These are phyloP conservation scores for Fonsecaea multimorphosa DNA, from an alignment of 2,329 filamentous ascomycete genomes.

Conservation along the genomic window DNA sequence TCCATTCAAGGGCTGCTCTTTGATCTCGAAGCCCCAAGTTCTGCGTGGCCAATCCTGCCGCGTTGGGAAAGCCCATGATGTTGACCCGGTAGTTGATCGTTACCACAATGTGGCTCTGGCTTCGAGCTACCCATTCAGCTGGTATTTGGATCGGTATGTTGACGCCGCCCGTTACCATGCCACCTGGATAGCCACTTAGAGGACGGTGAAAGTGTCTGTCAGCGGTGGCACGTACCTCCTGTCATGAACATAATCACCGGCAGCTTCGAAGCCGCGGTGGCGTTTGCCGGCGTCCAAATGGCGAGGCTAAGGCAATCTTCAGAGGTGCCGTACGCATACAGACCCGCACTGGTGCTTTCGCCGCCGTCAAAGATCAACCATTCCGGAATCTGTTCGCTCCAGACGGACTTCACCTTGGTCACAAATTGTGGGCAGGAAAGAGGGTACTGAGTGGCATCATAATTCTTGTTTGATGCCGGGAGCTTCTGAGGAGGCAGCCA, in stretches of 20 bases:
- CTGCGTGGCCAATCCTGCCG: conserved; percentile 42
- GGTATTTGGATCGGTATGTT: conserved; percentile 52
- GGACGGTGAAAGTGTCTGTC: neutral
- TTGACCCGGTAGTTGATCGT: conserved; percentile 53
- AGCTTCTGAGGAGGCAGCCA: conserved; percentile 42
- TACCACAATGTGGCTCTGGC: conserved; percentile 47
- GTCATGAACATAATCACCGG: conserved; percentile 40
- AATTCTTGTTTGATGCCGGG: conserved; percentile 4
- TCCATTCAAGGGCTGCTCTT: conserved; percentile 56
- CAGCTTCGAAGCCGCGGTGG: conserved; percentile 25
- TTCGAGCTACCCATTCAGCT: conserved; percentile 48
- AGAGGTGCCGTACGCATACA: conserved; percentile 37
- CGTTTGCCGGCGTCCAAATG: conserved; percentile 50
- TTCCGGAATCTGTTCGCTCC: conserved; percentile 16
- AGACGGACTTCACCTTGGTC: conserved; percentile 13
- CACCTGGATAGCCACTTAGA: conserved; percentile 9
- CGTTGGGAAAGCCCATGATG: conserved; percentile 47
- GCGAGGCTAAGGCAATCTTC: conserved; percentile 55
- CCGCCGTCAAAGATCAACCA: conserved; percentile 29
- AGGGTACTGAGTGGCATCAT: conserved; percentile 13
- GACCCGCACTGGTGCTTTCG: conserved; percentile 36
- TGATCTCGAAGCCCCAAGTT: conserved; percentile 63
- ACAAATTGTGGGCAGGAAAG: conserved; percentile 15
- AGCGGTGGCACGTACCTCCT: conserved; percentile 30
- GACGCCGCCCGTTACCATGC: conserved; percentile 42